Conservation (phyloP, 331 rosid genomes). For the Cucumis variabilis region DNA sequence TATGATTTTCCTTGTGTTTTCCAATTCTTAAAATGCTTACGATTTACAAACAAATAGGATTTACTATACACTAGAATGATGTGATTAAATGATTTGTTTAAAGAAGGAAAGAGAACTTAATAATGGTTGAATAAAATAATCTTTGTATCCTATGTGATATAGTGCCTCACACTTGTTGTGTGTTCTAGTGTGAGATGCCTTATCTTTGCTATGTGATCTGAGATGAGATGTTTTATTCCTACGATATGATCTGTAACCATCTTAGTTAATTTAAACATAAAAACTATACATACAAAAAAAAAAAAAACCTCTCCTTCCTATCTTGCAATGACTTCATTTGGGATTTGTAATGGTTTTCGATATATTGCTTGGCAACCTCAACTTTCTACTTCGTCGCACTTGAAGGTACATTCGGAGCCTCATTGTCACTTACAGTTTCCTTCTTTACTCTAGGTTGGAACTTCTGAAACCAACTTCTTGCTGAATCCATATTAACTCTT, state of each 20-base stretch:
- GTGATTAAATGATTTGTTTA: no score
- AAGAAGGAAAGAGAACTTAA: no score
- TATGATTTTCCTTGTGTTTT: no score
- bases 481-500: constrained; percentile 53
- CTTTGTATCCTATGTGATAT: no score
- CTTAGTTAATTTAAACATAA: background rate
- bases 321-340: constrained; percentile 71
- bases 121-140: no score
- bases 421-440: constrained; percentile 41
- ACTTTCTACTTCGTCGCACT: constrained; percentile 55
- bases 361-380: constrained; percentile 67
- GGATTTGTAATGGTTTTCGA: constrained; percentile 63
- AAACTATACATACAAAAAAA: background rate
- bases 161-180: no score
- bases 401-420: constrained; percentile 50
- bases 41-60: no score
- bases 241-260: background rate
- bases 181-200: no score
- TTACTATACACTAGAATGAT: no score
- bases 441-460: constrained; percentile 49
- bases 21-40: no score
- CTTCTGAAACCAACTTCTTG: constrained; percentile 63
- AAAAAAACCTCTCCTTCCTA: constrained; percentile 58
- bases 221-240: no score
- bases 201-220: no score